Base-by-base conservation (phyloP, 345 rosid genomes). In the Eucalyptus cloeziana region DNA sequence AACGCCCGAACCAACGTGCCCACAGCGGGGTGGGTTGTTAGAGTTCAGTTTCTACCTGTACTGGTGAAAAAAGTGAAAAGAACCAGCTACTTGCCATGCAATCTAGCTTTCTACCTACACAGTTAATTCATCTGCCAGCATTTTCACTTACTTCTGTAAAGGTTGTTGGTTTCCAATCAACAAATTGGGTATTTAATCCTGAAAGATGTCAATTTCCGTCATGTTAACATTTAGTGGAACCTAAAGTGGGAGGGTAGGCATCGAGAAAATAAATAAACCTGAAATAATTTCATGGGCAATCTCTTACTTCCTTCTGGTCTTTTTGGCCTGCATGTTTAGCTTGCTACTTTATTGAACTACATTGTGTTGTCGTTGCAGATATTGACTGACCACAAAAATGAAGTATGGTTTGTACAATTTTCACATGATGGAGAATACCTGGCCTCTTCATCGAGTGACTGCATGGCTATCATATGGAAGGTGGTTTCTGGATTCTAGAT, bases 371-470 rank as follows among this genome's bases (percentile, higher is more conserved):
- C 4, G 8, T 92, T 93, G 93, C 95, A 97, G 99, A 93, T 96
- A 89, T 93, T 97, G 94, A 92, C 93, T 81, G 96, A 93, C 43
- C 98, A 97, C 91, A 93, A 93, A 87, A 94, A 97, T 93, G 98
- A 96, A 93, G 99, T 97, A 67, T 96, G 98, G 98, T 96, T 96
- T 89, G 96, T 97, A 54, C 99, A 97, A 88, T 97, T 97, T 90
- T 97, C 99, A 45, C 94, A 94, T 86, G 93, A 90, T 83, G 99
- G 99, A 71, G 93, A 96, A 90, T 95, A 94, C 93, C 91, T 97
- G 89, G 99, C 99, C 56, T 96, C 98, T 89, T 96, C 99, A 49
- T 96, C 99, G 86, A 93, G 98, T 87, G 99, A 97, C 92, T 96
- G 98, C 91, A 96, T 95, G 86, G 96, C 99, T 91, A 95, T 96